Evolutionary conservation across 2,329 filamentous ascomycete species (phyloP).

Genomic region (Botryotinia calthae): DNA sequence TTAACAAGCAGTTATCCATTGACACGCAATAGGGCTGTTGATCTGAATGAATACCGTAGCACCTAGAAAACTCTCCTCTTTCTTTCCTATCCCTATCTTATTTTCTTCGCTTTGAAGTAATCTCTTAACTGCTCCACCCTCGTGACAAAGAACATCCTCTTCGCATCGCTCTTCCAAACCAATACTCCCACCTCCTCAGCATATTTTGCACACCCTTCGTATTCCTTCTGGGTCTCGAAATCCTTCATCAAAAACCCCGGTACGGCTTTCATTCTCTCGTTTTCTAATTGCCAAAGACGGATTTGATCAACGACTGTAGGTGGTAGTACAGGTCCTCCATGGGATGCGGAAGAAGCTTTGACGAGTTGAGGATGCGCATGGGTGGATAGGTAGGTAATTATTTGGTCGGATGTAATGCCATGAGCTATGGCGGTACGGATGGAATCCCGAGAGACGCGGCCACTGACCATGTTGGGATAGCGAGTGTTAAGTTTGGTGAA

Average conservation of each 20-base stretch:
- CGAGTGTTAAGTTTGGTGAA: conserved; percentile 86
- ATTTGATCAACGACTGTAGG: conserved; percentile 98
- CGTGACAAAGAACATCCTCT: conserved; percentile 86
- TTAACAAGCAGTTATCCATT: neutral
- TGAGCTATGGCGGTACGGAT: conserved; percentile 82
- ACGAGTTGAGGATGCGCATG: conserved; percentile 95
- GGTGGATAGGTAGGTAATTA: conserved; percentile 86
- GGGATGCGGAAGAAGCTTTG: conserved; percentile 45
- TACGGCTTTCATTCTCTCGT: conserved; percentile 85
- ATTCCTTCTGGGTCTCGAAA: conserved; percentile 70
- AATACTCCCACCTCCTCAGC: conserved; percentile 89
- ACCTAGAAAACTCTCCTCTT: neutral
- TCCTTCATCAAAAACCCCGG: conserved; percentile 87
- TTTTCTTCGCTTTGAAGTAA: conserved; percentile 69
- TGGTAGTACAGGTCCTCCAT: conserved; percentile 67
- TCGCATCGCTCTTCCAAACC: conserved; percentile 78
- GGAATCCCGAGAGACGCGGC: conserved; percentile 83
- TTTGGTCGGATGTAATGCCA: conserved; percentile 93
- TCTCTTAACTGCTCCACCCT: conserved; percentile 84
- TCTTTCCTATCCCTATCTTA: conserved; percentile 34
- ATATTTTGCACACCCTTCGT: conserved; percentile 68
- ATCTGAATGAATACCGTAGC: neutral
- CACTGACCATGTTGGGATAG: conserved; percentile 91
- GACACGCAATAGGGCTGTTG: neutral
- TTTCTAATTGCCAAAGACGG: conserved; percentile 93